A percentile compares a stretch with the other conserved stretches of the same genome.
Conservation (phyloP, 1,284 basidiomycete genomes). For the Polyporus tsugae region DNA sequence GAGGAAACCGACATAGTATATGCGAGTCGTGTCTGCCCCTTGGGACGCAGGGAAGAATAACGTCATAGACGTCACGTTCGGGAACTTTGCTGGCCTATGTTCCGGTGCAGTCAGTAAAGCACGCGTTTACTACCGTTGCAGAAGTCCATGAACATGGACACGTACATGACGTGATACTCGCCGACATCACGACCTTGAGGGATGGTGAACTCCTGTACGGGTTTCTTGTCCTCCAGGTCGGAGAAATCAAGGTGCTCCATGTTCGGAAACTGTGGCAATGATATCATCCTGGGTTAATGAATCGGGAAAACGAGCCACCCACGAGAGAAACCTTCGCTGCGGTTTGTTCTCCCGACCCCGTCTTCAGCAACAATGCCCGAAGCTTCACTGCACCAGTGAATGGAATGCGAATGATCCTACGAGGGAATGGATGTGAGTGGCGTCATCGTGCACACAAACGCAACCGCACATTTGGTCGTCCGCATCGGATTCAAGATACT, state of each 20-base stretch:
- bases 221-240: slow-evolving; percentile 64
- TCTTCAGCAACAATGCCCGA: slow-evolving; percentile 75
- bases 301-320: slow-evolving; percentile 33
- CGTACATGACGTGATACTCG: slow-evolving; percentile 75
- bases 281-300: not conserved
- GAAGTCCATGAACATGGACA: not conserved
- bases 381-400: slow-evolving; percentile 85
- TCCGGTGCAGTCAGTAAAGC: not conserved
- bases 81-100: slow-evolving; percentile 75
- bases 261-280: slow-evolving; percentile 66
- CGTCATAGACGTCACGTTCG: slow-evolving; percentile 75
- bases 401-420: slow-evolving; percentile 79
- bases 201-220: slow-evolving; percentile 75
- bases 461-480: slow-evolving; percentile 79
- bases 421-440: not conserved
- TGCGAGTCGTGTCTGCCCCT: slow-evolving; percentile 71
- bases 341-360: slow-evolving; percentile 76
- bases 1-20: slow-evolving; percentile 84
- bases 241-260: slow-evolving; percentile 78
- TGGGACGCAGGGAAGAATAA: slow-evolving; percentile 79
- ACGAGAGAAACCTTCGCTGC: slow-evolving; percentile 74
- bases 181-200: slow-evolving; percentile 75
- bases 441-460: not conserved
- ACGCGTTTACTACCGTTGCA: not conserved
- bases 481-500: slow-evolving; percentile 84